Conservation (phyloP, 1,284 basidiomycete genomes). For the Apiotrichum mycotoxinovorans region DNA sequence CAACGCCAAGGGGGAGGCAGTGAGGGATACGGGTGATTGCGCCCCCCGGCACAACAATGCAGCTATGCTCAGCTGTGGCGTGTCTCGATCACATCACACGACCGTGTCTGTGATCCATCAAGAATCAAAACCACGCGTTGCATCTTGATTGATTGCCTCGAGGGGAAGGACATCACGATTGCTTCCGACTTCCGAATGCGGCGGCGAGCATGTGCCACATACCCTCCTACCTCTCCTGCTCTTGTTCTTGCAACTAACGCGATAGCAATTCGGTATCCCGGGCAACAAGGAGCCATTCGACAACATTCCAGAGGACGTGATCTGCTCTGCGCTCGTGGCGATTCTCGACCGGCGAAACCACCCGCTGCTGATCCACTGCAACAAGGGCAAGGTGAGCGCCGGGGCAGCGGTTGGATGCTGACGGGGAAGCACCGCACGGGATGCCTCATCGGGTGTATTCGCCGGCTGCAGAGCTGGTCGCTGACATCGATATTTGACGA, state of each 20-base stretch:
- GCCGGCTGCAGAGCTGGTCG: conserved; percentile 56
- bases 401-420: neutral
- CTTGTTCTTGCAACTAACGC: too few relatives aligned
- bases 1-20: neutral
- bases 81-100: too few relatives aligned
- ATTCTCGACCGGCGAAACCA: conserved; percentile 57
- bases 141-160: neutral
- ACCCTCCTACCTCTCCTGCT: too few relatives aligned
- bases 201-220: too few relatives aligned
- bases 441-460: conserved; percentile 56
- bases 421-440: conserved; percentile 54
- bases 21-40: too few relatives aligned
- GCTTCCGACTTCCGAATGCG: too few relatives aligned
- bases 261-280: conserved; percentile 56
- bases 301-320: conserved; percentile 56
- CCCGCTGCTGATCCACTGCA: conserved; percentile 58
- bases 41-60: too few relatives aligned
- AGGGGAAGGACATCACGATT: too few relatives aligned
- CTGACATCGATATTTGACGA: conserved; percentile 57
- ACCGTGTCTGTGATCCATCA: neutral
- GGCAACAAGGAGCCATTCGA: conserved; percentile 57
- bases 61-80: too few relatives aligned
- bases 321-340: conserved; percentile 54
- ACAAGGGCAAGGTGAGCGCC: conserved; percentile 56
- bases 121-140: too few relatives aligned